These are phyloP conservation scores for Zarea fungicola DNA, from an alignment of 2,329 filamentous ascomycete species.

Conservation along the genomic window DNA sequence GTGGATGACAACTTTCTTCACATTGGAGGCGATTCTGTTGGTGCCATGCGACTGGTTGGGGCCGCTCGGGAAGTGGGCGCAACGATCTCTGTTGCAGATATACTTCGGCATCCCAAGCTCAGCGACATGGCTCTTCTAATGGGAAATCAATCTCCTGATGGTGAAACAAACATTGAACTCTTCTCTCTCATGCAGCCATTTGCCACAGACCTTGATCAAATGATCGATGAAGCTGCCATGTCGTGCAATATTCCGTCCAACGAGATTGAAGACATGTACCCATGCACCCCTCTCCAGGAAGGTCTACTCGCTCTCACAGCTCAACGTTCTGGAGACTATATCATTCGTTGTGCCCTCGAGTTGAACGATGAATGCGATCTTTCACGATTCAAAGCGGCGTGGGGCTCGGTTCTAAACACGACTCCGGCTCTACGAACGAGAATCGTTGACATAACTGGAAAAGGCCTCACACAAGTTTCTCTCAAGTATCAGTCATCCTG, in stretches of 20 bases:
- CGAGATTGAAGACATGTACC: slow-evolving; percentile 17
- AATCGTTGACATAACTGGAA: neutral
- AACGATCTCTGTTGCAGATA: neutral
- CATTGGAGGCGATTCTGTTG: slow-evolving; percentile 1
- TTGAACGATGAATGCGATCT: slow-evolving; percentile 13
- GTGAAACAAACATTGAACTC: neutral
- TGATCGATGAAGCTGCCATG: neutral
- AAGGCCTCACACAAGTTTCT: neutral
- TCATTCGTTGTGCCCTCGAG: slow-evolving; percentile 14
- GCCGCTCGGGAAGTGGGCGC: neutral
- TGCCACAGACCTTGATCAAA: neutral
- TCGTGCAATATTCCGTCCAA: slow-evolving; percentile 14
- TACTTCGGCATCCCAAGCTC: neutral
- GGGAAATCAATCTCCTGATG: neutral
- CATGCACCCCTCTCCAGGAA: slow-evolving; percentile 19
- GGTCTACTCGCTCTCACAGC: slow-evolving; percentile 18
- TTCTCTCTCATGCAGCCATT: neutral
- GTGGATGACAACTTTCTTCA: slow-evolving; percentile 1
- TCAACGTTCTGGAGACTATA: slow-evolving; percentile 15
- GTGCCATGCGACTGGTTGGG: neutral
- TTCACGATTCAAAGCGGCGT: slow-evolving; percentile 13
- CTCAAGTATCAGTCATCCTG: neutral
- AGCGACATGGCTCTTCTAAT: neutral
- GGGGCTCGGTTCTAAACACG: slow-evolving; percentile 13
- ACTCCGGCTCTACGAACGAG: neutral